These are phyloP conservation scores for Alternaria metachromatica DNA, from an alignment of 2,329 filamentous ascomycete genomes.

Conservation along the genomic window DNA sequence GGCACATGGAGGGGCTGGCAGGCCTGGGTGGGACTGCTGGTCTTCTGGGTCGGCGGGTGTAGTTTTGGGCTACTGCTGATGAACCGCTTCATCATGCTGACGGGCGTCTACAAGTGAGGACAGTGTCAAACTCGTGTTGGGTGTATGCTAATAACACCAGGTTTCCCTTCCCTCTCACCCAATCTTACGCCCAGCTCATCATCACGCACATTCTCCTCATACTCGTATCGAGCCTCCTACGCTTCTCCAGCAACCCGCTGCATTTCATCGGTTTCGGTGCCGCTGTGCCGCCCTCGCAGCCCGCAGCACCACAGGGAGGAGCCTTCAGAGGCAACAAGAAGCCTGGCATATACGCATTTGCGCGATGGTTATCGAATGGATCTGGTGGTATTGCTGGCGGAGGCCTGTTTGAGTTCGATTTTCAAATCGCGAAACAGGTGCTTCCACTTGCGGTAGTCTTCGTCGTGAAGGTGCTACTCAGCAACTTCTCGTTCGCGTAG, in stretches of 20 bases:
- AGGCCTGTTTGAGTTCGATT: conserved; percentile 61
- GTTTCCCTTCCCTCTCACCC: conserved; percentile 61
- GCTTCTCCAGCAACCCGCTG: conserved; percentile 53
- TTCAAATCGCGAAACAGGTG: conserved; percentile 55
- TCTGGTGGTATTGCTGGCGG: conserved; percentile 61
- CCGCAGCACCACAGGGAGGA: conserved; percentile 41
- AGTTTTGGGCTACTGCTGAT: conserved; percentile 57
- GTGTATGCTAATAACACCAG: conserved; percentile 41
- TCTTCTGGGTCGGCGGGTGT: conserved; percentile 57
- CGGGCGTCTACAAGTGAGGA: conserved; percentile 54
- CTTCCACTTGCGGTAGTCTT: conserved; percentile 59
- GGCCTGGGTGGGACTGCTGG: conserved; percentile 55
- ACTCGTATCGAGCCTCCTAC: conserved; percentile 56
- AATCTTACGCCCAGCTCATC: conserved; percentile 59
- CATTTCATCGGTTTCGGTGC: conserved; percentile 52
- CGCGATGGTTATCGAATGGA: conserved; percentile 49
- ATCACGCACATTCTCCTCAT: conserved; percentile 59
- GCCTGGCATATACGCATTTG: conserved; percentile 33
- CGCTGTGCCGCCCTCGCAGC: conserved; percentile 53
- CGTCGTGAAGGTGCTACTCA: conserved; percentile 58
- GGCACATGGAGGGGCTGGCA: conserved; percentile 57
- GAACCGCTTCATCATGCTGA: conserved; percentile 60
- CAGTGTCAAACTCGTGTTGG: neutral
- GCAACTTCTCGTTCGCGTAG: conserved; percentile 62
- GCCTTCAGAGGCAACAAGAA: conserved; percentile 37